Conservation (phyloP, 2,329 filamentous ascomycete species). For the Hypoxylon rubiginosum region DNA sequence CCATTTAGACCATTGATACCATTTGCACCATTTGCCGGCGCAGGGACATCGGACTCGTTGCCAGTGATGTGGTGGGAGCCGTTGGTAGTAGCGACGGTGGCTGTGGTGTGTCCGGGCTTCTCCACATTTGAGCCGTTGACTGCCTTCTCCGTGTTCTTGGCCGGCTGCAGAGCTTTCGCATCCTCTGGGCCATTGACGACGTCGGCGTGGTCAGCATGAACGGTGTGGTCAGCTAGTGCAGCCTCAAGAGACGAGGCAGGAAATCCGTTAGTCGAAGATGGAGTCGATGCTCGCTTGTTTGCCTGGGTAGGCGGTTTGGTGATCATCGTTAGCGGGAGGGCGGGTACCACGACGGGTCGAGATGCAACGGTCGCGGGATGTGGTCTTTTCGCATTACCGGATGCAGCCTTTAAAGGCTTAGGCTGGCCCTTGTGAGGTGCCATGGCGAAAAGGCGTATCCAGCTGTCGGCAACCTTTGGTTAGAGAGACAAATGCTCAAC, state of each 20-base stretch:
- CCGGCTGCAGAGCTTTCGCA: conserved; percentile 32
- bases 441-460: conserved; percentile 43
- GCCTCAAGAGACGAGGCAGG: conserved; percentile 51
- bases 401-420: conserved; percentile 44
- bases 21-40: conserved; percentile 16
- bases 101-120: conserved; percentile 43
- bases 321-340: conserved; percentile 51
- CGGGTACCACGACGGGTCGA: conserved; percentile 49
- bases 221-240: conserved; percentile 48
- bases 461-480: conserved; percentile 21
- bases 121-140: conserved; percentile 46
- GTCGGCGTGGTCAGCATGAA: conserved; percentile 45
- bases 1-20: conserved; percentile 24
- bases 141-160: conserved; percentile 43
- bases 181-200: conserved; percentile 32
- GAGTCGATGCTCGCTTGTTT: conserved; percentile 32
- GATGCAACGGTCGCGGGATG: conserved; percentile 30
- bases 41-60: conserved; percentile 1
- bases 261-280: conserved; percentile 42
- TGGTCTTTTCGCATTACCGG: conserved; percentile 47
- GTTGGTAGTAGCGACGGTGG: conserved; percentile 23
- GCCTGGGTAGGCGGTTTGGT: conserved; percentile 37
- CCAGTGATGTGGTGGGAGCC: conserved; percentile 23
- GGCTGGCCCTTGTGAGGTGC: conserved; percentile 48
- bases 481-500: conserved; percentile 10